Conservation (phyloP, 768 basidiomycete genomes). For the Suillus discolor region DNA sequence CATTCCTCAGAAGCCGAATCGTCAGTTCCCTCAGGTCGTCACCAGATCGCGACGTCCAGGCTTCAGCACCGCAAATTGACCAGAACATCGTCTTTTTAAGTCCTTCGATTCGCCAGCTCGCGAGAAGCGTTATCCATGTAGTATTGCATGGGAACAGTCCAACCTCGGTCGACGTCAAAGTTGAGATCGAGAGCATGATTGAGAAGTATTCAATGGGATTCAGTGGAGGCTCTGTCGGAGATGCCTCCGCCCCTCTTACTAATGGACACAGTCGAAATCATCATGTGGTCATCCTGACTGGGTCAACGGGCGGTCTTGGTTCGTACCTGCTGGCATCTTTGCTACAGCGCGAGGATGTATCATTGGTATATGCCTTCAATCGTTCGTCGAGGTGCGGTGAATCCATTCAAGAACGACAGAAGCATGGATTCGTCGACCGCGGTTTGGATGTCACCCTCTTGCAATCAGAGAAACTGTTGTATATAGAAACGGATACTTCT, state of each 20-base stretch:
- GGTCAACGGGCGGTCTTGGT: constrained; percentile 43
- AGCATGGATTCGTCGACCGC: constrained; percentile 30
- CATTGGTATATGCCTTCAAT: constrained; percentile 37
- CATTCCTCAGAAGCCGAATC: constrained; percentile 38
- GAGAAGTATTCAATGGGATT: constrained; percentile 31
- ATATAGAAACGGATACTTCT: constrained; percentile 36
- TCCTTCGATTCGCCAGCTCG: constrained; percentile 35
- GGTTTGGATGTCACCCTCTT: constrained; percentile 34
- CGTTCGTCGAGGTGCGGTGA: constrained; percentile 22
- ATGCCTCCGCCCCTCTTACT: constrained; percentile 11
- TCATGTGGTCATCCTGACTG: constrained; percentile 44
- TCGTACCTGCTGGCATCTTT: constrained; percentile 36
- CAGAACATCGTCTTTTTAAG: constrained; percentile 47
- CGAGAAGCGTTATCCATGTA: constrained; percentile 24
- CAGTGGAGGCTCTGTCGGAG: constrained; percentile 12
- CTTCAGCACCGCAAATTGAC: constrained; percentile 17
- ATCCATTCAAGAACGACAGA: constrained; percentile 29
- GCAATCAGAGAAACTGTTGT: constrained; percentile 32
- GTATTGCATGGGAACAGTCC: not conserved
- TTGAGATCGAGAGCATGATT: constrained; percentile 34
- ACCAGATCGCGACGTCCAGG: not conserved
- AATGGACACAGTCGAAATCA: constrained; percentile 26
- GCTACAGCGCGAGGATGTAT: constrained; percentile 22
- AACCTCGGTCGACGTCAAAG: not conserved
- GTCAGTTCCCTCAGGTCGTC: constrained; percentile 27